Evolutionary conservation across 768 basidiomycete genomes (phyloP), one percentile per base, ranked within the genome.

Genomic region (Mycena crocata): DNA sequence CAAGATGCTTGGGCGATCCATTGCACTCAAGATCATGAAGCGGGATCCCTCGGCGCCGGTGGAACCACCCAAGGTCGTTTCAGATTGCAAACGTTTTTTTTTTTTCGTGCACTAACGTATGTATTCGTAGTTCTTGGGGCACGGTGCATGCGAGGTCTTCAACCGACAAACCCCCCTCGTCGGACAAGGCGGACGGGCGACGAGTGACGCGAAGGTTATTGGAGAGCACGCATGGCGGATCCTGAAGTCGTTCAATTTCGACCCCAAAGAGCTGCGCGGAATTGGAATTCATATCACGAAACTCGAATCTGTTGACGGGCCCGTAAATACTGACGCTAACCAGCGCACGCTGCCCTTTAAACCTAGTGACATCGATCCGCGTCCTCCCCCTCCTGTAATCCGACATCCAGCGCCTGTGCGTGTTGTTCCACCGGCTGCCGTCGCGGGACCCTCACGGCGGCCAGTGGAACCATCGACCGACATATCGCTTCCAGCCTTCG

Each of bases 221-320:
- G 93, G 89, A 0, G 85, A 90, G 28, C 89, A 90, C 66, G 92
- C 94, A 8, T 93, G 92, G 88, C 85, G 86, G 65, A 78, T 98
- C 19, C 82, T 97, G 32, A 83, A 86, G 70, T 85, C 87, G 1
- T 90, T 95, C 76, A 82, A 85, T 39, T 91, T 98, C 54, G 92
- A 95, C 67, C 89, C 95, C 0, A 87, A 83, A 64, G 97, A 98
- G 67, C 80, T 99, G n/a, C 86, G 97, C 24, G 97, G 97, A 1
- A 87, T 99, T 61, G 95, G 94, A 0, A 91, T 99, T 10, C 95
- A 96, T 72, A 87, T 98, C 15, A 90, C 92, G 73, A 98, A 96
- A 75, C 84, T 99, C 6, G 95, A 98, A 77, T 81, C 84, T 9
- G 71, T 75, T 19, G 77, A 79, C 1, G 80, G 75, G 2, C 60